Evolutionary conservation across 768 basidiomycete genomes (phyloP), one percentile per base, ranked within the genome.

Genomic region (Grammothele lineata): DNA sequence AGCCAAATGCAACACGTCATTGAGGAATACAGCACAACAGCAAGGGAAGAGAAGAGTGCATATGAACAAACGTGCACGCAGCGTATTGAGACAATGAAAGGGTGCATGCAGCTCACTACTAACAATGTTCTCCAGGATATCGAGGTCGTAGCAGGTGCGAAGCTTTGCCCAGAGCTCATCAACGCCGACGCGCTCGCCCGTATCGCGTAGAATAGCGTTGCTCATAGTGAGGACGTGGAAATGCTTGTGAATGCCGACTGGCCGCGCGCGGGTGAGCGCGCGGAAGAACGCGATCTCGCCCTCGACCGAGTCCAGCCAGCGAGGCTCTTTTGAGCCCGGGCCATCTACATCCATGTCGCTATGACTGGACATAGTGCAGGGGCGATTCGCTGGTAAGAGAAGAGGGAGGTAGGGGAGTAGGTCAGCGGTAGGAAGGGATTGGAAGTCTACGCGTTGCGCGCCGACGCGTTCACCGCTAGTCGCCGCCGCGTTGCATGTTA

Each of bases 201-300:
- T 88, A 57, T 89, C 85, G 60, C 79, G 79, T 57, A 75, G 68
- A 50, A 93, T 88, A 37, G 77, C 70, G 56, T 77, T 82, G 47
- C 82, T 81, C 40, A 93, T 84, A 48, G 80, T 76, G 46, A 93
- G 71, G 62, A 87, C 70, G 60, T 92, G 86, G 66, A 92, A 91
- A 67, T 89, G 79, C 23, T 81, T 81, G 65, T 92, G 85, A 25
- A 85, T 80, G 36, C 91, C 91, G 44, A 92, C 79, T 0, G 91
- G 91, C 45, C 91, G 75, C 15, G 87, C 78, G 37, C 81, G 81
- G 77, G 87, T 87, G 43, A 91, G 71, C 6, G 87, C 85, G 40
- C 85, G 79, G 62, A 92, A 92, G 66, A 93, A 86, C 8, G 86
- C 75, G 38, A 91, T 87, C 64, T 93, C 91, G 33, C 91, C 91